Percentiles rank a stretch among this genome's conserved stretches.
These are phyloP conservation scores for Prunus campanulata DNA, from an alignment of 306 rosid genomes.

Conservation along the genomic window DNA sequence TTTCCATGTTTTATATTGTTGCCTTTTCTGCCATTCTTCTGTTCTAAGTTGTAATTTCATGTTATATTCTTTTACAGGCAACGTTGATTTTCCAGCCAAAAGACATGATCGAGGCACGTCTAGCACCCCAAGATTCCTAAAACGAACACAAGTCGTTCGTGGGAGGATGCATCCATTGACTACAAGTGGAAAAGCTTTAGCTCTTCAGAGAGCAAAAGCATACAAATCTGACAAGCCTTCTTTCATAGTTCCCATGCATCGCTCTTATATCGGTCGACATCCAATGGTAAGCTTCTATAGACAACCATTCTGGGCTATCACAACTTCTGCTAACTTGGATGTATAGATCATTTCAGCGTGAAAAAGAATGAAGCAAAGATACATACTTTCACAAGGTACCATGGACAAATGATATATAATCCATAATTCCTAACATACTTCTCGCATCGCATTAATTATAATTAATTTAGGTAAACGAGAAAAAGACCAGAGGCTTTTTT, in stretches of 20 bases:
- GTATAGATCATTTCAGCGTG: no score
- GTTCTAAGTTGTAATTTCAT: not conserved
- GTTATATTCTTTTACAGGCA: not conserved
- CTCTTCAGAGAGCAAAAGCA: slow-evolving; percentile 12
- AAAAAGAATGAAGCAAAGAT: no score
- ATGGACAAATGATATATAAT: no score
- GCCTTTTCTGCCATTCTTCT: not conserved
- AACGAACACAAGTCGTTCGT: no score
- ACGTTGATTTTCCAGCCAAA: not conserved
- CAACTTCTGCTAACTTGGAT: not conserved
- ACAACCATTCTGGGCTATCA: not conserved
- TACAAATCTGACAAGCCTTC: slow-evolving; percentile 21
- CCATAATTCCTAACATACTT: no score
- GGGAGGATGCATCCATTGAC: not conserved
- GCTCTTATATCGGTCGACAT: not conserved
- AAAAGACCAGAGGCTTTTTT: no score
- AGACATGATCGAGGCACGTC: not conserved
- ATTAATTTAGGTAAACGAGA: no score
- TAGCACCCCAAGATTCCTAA: not conserved
- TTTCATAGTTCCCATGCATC: slow-evolving; percentile 20
- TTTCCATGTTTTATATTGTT: not conserved
- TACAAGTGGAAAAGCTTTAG: not conserved
- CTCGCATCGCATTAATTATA: no score
- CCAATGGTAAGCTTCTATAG: slow-evolving; percentile 16
- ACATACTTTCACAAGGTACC: not conserved